phyloP scores from a whole-genome alignment of 1,139 yeast species.

The Magnusiomyces magnusii region DNA sequence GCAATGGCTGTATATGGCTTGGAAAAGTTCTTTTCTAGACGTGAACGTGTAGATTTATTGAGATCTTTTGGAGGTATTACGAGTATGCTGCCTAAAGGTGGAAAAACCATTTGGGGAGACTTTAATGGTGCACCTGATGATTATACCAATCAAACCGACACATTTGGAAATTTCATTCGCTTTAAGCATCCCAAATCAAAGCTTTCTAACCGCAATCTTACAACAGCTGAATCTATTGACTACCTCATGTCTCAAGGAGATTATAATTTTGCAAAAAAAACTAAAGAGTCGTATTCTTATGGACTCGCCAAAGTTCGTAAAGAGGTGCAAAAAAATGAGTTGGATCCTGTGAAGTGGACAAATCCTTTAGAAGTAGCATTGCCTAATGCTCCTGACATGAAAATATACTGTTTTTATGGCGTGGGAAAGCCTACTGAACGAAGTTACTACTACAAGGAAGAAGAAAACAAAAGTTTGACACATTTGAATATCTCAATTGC shows the following conservation, averaged over 20 bases:
- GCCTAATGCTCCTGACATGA: slow-evolving; percentile 91
- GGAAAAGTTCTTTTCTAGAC: slow-evolving; percentile 85
- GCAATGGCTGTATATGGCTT: slow-evolving; percentile 90
- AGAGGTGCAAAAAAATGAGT: slow-evolving; percentile 57
- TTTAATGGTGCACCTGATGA: slow-evolving; percentile 42
- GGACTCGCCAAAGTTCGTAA: slow-evolving; percentile 58
- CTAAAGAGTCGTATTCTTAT: slow-evolving; percentile 62
- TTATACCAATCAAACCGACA: slow-evolving; percentile 36
- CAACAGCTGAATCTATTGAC: slow-evolving; percentile 61
- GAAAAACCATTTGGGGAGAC: slow-evolving; percentile 81
- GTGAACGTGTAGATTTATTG: slow-evolving; percentile 79
- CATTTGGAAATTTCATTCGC: slow-evolving; percentile 72
- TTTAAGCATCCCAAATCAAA: slow-evolving; percentile 43
- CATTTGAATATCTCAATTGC: slow-evolving; percentile 61
- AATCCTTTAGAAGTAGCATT: slow-evolving; percentile 88
- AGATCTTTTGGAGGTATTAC: slow-evolving; percentile 90
- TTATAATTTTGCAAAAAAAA: slow-evolving; percentile 61
- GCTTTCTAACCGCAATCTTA: slow-evolving; percentile 46
- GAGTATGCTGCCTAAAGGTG: slow-evolving; percentile 95
- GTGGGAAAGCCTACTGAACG: slow-evolving; percentile 97
- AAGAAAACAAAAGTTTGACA: slow-evolving; percentile 38
- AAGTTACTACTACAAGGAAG: slow-evolving; percentile 76
- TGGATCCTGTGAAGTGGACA: slow-evolving; percentile 72
- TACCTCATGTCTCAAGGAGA: slow-evolving; percentile 60
- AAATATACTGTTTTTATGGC: slow-evolving; percentile 85